A percentile compares a stretch with the other conserved stretches of the same genome.
These are phyloP conservation scores for Neurospora sp. DNA, from an alignment of 495 filamentous ascomycete species.

Conservation along the genomic window DNA sequence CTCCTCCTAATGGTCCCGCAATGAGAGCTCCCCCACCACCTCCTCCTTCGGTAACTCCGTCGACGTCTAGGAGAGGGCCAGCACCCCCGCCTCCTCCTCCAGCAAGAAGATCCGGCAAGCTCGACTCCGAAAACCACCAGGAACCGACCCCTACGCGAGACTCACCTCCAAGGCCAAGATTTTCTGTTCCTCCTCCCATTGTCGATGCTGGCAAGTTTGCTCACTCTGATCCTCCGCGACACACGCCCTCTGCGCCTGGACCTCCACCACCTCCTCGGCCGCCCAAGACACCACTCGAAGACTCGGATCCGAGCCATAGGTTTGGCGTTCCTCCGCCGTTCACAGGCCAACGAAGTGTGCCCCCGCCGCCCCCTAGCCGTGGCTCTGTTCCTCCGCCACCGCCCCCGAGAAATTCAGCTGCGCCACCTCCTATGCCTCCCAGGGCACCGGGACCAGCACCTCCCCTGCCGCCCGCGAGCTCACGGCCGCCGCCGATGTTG, in stretches of 20 bases:
- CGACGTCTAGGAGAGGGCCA: slow-evolving; percentile 53
- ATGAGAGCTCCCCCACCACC: slow-evolving; percentile 49
- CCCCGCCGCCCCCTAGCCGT: slow-evolving; percentile 67
- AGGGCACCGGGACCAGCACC: slow-evolving; percentile 55
- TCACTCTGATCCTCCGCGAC: slow-evolving; percentile 45
- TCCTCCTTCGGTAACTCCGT: slow-evolving; percentile 37
- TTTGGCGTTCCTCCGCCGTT: slow-evolving; percentile 82
- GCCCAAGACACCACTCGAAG: slow-evolving; percentile 76
- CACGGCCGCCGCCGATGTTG: slow-evolving; percentile 31
- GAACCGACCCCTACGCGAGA: slow-evolving; percentile 50
- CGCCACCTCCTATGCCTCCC: slow-evolving; percentile 55
- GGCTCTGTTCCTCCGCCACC: slow-evolving; percentile 56
- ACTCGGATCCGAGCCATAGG: slow-evolving; percentile 35
- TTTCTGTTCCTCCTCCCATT: slow-evolving; percentile 74
- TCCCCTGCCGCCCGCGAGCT: slow-evolving; percentile 44
- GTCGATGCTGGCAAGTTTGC: slow-evolving; percentile 76
- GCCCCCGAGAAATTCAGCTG: slow-evolving; percentile 41
- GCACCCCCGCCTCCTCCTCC: slow-evolving; percentile 81
- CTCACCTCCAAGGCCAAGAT: slow-evolving; percentile 49
- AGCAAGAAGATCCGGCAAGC: slow-evolving; percentile 48
- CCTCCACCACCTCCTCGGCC: slow-evolving; percentile 81
- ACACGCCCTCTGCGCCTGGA: slow-evolving; percentile 53
- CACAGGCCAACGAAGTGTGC: slow-evolving; percentile 54
- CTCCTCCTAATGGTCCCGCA: slow-evolving; percentile 21
- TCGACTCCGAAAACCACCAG: slow-evolving; percentile 28